Percentiles rank a stretch among this genome's conserved stretches.
phyloP scores from a whole-genome alignment of 169 alveolate species.

The Theileria parva region DNA sequence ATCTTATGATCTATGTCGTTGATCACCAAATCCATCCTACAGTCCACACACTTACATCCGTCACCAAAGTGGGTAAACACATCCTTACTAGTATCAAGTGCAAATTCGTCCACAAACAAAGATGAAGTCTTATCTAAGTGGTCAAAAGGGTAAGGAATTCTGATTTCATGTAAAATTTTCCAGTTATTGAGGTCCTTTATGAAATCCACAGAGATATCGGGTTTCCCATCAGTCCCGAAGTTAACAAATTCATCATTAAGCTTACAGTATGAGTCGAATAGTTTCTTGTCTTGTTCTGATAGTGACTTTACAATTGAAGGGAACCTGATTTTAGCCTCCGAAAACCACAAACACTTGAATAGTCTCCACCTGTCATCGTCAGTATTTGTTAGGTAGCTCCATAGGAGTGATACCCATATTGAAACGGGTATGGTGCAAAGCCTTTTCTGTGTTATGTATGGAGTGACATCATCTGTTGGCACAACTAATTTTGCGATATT shows the following conservation, averaged over 20 bases:
- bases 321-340: conserved; percentile 23
- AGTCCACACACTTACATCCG: conserved; percentile 11
- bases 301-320: conserved; percentile 15
- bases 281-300: not conserved
- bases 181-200: conserved; percentile 15
- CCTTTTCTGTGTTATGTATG: not conserved
- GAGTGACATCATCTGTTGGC: not conserved
- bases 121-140: conserved; percentile 4
- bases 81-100: not conserved
- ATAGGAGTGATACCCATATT: conserved; percentile 11
- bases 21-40: not conserved
- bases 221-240: not conserved
- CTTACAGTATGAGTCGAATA: not conserved
- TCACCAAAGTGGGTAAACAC: not conserved
- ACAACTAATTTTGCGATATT: not conserved
- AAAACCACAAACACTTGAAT: conserved; percentile 5
- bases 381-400: conserved; percentile 1
- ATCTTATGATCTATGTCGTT: too few relatives aligned
- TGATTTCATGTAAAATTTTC: conserved; percentile 18
- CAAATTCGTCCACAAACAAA: not conserved
- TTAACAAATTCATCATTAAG: not conserved
- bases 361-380: conserved; percentile 14
- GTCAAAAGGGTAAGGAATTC: conserved; percentile 12
- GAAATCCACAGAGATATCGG: conserved; percentile 5
- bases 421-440: not conserved